These are phyloP conservation scores for Podospora australis DNA, from an alignment of 495 filamentous ascomycete species.

Conservation along the genomic window DNA sequence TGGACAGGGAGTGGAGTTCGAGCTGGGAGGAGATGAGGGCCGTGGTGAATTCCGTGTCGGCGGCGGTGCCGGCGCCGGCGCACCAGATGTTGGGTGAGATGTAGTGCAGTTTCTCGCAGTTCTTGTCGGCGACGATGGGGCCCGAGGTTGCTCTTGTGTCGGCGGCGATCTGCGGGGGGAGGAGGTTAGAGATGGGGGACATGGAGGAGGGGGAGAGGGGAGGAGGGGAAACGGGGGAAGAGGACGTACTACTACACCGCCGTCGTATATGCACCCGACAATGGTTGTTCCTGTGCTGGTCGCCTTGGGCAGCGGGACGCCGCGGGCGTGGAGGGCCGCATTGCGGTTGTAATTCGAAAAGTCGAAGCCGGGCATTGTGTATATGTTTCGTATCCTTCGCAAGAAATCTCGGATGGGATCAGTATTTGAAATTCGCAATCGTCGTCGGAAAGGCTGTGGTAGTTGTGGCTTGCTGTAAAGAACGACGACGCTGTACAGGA, in stretches of 20 bases:
- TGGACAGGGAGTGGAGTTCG: slow-evolving; percentile 91
- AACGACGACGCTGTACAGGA: background rate
- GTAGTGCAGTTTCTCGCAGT: slow-evolving; percentile 99
- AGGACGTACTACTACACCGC: slow-evolving; percentile 78
- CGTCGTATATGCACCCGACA: slow-evolving; percentile 94
- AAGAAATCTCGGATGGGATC: too few species aligned
- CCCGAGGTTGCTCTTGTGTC: slow-evolving; percentile 97
- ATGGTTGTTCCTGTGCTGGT: slow-evolving; percentile 99
- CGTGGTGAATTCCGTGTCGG: slow-evolving; percentile 99
- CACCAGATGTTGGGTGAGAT: slow-evolving; percentile 99
- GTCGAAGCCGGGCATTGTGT: slow-evolving; percentile 92
- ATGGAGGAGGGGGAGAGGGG: background rate
- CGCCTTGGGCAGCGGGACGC: slow-evolving; percentile 90
- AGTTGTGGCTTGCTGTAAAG: background rate
- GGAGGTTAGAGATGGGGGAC: background rate
- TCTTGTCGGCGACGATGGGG: slow-evolving; percentile 99
- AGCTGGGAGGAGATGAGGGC: slow-evolving; percentile 97
- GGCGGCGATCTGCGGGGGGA: slow-evolving; percentile 68
- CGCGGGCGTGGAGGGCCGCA: slow-evolving; percentile 84
- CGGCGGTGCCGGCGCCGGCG: slow-evolving; percentile 94
- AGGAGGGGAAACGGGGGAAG: slow-evolving; percentile 1
- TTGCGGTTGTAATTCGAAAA: slow-evolving; percentile 99
- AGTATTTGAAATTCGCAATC: background rate
- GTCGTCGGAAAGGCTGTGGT: background rate
- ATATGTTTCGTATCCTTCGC: background rate